Base-by-base conservation (phyloP, 1,284 basidiomycete genomes). In the Fomitopsis betulina region DNA sequence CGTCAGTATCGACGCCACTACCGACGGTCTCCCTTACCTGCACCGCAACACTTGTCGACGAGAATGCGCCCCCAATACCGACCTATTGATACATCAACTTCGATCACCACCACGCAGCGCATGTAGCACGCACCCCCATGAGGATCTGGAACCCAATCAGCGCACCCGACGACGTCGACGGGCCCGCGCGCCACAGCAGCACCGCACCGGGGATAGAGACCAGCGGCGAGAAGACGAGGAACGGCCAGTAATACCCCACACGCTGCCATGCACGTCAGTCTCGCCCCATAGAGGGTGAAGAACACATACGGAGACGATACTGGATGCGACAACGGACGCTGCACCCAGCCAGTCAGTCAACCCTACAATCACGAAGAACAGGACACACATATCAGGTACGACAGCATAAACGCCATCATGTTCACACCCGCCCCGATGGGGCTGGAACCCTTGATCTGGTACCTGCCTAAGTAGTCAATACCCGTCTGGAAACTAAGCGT, bases 81-180 rank as follows among this genome's bases (percentile, higher is more conserved):
- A 35, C 50, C 27, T 52, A n/a, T 37, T 12, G 13, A 15, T 37
- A 6, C 4, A 21, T 53, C 51, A 53, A 19, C 2, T 15, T 1
- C 37, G 30, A 2, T 50, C 45, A 30, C 4, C 3, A 53, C 40
- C 42, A 9, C 3, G 19, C 1, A 27, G 1, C 4, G n/a, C 15
- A 12, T 1, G 27, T 2, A 5, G 32, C 27, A 42, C 50, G 27
- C 50, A 60, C 59, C 3, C 59, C 59, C 23, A 57, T 19, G 40
- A 60, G 42, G 25, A 60, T 60, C 45, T 60, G 59, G 33, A 51
- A 60, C 5, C 59, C 59, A 25, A 60, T 43, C 13, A 60, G 27
- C 25, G 38, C 39, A 2, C 55, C 52, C 19, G 27, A 23, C 21
- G 55, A 49, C 15, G 59, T 60, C 8, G n/a, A 19, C 13, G 55